Evolutionary conservation across 441 rosid genomes (phyloP), one percentile per base, ranked within the genome.

Genomic region (Eugenia klotzschiana): DNA sequence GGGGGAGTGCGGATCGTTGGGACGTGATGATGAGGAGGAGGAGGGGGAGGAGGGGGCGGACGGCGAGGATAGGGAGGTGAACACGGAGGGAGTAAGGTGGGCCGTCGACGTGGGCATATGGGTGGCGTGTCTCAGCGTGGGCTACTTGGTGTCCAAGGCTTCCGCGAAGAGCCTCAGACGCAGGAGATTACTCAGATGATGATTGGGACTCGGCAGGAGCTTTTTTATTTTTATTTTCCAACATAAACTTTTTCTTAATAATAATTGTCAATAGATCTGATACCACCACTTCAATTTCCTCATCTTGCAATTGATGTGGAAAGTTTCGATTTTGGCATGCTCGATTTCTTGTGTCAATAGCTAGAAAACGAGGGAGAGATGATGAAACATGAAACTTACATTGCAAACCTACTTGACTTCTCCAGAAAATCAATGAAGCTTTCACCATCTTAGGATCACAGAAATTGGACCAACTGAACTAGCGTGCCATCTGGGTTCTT

Each of bases 21-120:
- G 82, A 25, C 89, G 82, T 1, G 90, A 46, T 2, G 49, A 85
- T 1, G 90, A 46, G 14, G 51, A 85, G 3, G 88, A 79, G 54
- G 86, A 83, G 50, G 77, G 60, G 1, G 84, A 84, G 51, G 86
- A 23, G 20, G 37, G 50, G 72, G 26, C 25, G 81, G 41, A 49
- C 54, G 52, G 27, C 43, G 79, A 83, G 86, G 85, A 86, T 89
- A 77, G 86, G 88, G 92, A 91, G 83, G 72, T 84, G 81, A 92
- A 93, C 57, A 74, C 87, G 84, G 94, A 93, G 4, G 91, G 90
- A 20, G 88, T 92, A 72, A 87, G 88, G 37, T 95, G 97, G 98
- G 97, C 96, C 81, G 89, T 95, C 81, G 96, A 96, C 85, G 87
- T 96, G 69, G 98, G 96, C 73, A 81, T 94, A 87, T 94, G 94